These are phyloP conservation scores for Brassica juncea DNA, from an alignment of 345 rosid genomes.

Conservation along the genomic window DNA sequence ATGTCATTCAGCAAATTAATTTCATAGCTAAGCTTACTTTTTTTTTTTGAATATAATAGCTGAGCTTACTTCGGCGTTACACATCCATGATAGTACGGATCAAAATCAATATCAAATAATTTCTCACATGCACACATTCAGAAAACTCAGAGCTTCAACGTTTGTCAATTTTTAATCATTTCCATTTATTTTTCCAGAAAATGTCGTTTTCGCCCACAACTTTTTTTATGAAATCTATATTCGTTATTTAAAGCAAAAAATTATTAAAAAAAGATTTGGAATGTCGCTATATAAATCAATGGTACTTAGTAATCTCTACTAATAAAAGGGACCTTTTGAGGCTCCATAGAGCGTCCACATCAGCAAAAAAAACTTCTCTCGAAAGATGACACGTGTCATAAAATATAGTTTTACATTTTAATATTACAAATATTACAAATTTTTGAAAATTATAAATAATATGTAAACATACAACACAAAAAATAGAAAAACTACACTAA, in stretches of 20 bases:
- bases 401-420: no score
- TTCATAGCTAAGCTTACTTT: background rate
- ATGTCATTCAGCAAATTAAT: background rate
- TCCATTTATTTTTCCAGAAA: constrained; percentile 12
- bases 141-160: constrained; percentile 29
- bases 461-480: no score
- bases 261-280: background rate
- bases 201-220: constrained; percentile 30
- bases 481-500: no score
- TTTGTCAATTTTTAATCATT: constrained; percentile 34
- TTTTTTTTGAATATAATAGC: no score
- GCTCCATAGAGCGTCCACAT: no score
- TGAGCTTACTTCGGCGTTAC: background rate
- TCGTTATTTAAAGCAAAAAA: background rate
- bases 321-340: no score
- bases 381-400: no score
- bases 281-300: constrained; percentile 32
- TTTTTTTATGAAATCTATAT: background rate
- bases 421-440: no score
- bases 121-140: constrained; percentile 38
- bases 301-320: constrained; percentile 24
- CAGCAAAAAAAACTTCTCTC: no score
- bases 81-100: constrained; percentile 30
- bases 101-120: constrained; percentile 32
- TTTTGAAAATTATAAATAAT: no score